Evolutionary conservation across 805 yeast genomes (phyloP), one percentile per base, ranked within the genome.

Genomic region (Pichia manshurica): DNA sequence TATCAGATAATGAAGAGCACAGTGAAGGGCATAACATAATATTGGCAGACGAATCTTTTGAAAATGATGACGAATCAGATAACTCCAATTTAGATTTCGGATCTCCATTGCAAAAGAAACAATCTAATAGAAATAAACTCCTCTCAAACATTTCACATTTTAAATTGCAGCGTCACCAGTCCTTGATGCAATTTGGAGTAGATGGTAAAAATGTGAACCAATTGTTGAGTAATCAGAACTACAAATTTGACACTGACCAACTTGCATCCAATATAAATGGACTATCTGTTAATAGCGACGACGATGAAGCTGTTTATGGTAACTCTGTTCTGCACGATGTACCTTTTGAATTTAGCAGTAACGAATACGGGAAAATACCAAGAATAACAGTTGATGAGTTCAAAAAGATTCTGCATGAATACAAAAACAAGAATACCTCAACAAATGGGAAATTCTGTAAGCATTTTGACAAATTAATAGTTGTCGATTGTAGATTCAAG

Each of bases 401-500:
- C 63, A 74, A 74, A 56, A 74, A 70, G 42, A 75, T 84, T 40
- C 63, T 86, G 48, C 41, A 44, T 13, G 49, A 52, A 54, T 75
- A 60, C 67, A 72, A 68, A 46, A 68, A 61, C 53, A 58, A 56
- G 44, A 45, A 68, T 74, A 33, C 56, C 71, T 10, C 58, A 59
- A 23, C 70, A 69, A 39, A 48, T 12, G 52, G 46, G 20, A 58
- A 65, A 15, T 69, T 70, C 55, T 53, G 64, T 15, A 64, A 72
- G 20, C 68, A 67, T 44, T 88, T 81, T 58, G 79, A 79, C 51
- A 77, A 78, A 31, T 67, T 76, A 36, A 56, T 77, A 7, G 69
- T 93, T 16, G 71, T 93, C 9, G 99, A 93, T 67, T 89, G 98
- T 62, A 78, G 99, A 46, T 93, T 93, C 61, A 87, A 82, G 57